phyloP scores from a whole-genome alignment of 305 asterid genomes.

The Striga hermonthica region DNA sequence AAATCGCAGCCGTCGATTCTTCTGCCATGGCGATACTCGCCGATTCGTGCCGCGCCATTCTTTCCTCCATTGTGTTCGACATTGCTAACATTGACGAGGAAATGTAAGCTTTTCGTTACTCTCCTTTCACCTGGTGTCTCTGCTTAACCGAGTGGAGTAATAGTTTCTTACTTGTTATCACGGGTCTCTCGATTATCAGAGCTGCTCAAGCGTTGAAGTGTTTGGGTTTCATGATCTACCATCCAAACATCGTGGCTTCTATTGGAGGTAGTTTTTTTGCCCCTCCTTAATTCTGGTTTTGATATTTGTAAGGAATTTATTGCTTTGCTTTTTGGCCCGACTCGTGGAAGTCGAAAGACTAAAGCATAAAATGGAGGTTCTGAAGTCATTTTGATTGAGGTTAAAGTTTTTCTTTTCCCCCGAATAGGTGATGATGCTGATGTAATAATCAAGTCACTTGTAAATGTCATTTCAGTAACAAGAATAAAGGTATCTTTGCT shows the following conservation, averaged over 20 bases:
- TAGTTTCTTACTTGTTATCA: slow-evolving; percentile 10
- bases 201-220: slow-evolving; percentile 79
- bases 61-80: slow-evolving; percentile 41
- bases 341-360: not conserved
- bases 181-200: slow-evolving; percentile 33
- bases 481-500: slow-evolving; percentile 52
- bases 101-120: slow-evolving; percentile 35
- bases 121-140: not conserved
- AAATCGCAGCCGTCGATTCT: slow-evolving; percentile 43
- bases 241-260: slow-evolving; percentile 51
- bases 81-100: slow-evolving; percentile 52
- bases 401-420: slow-evolving; percentile 24
- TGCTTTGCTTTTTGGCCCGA: not conserved
- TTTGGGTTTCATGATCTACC: slow-evolving; percentile 81
- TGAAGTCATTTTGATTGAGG: slow-evolving; percentile 9
- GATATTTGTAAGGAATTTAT: slow-evolving; percentile 2
- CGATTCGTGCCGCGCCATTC: slow-evolving; percentile 41
- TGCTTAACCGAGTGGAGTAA: not conserved
- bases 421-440: slow-evolving; percentile 51
- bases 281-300: not conserved
- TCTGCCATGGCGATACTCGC: slow-evolving; percentile 43
- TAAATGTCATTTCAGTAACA: slow-evolving; percentile 47
- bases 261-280: slow-evolving; percentile 40
- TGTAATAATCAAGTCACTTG: slow-evolving; percentile 52
- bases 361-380: not conserved